Evolutionary conservation across 2,329 filamentous ascomycete genomes (phyloP).

Genomic region (Pezicula carpinea): DNA sequence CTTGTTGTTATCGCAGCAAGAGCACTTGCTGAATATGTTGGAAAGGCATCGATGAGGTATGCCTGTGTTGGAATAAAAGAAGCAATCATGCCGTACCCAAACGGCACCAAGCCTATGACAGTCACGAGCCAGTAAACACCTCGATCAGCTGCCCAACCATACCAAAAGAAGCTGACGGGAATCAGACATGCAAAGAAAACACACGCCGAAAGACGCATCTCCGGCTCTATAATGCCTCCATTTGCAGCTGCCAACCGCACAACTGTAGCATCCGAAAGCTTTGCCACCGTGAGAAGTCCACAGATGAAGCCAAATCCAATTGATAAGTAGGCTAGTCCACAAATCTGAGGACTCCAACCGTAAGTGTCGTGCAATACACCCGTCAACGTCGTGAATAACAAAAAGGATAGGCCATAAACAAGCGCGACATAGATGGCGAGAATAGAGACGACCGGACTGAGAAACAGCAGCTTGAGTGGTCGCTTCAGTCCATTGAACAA

Average conservation of each 20-base stretch:
- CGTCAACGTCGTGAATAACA: constrained; percentile 46
- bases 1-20: constrained; percentile 38
- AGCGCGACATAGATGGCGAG: constrained; percentile 47
- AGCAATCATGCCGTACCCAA: constrained; percentile 41
- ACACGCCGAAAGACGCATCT: constrained; percentile 38
- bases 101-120: constrained; percentile 36
- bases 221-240: constrained; percentile 29
- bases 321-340: constrained; percentile 39
- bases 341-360: constrained; percentile 35
- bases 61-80: constrained; percentile 39
- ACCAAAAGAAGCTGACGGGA: constrained; percentile 44
- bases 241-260: constrained; percentile 42
- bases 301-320: constrained; percentile 37
- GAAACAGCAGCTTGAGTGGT: constrained; percentile 40
- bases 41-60: constrained; percentile 44
- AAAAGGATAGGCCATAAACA: constrained; percentile 49
- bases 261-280: constrained; percentile 40
- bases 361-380: constrained; percentile 43
- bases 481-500: constrained; percentile 41
- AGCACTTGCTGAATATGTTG: constrained; percentile 35
- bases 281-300: constrained; percentile 38
- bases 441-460: constrained; percentile 34
- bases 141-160: constrained; percentile 42
- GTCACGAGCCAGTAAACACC: constrained; percentile 40
- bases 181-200: constrained; percentile 39